These are phyloP conservation scores for Amanita pallidorosea DNA, from an alignment of 768 basidiomycete genomes.

Conservation along the genomic window DNA sequence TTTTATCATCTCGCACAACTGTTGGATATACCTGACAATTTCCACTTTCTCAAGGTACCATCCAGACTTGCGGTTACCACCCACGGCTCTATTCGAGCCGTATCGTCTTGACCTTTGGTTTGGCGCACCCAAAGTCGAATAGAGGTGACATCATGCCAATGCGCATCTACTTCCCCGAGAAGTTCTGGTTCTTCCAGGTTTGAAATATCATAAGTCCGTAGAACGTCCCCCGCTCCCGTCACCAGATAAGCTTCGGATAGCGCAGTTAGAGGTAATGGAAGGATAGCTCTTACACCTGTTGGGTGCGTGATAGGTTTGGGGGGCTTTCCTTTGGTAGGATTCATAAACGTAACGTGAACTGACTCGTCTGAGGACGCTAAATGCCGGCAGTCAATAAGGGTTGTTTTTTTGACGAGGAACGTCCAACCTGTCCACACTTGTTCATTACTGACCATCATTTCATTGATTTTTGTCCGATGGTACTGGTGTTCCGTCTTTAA, in stretches of 20 bases:
- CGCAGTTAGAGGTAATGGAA: slow-evolving; percentile 54
- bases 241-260: slow-evolving; percentile 67
- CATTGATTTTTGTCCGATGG: slow-evolving; percentile 81
- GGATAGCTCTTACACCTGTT: slow-evolving; percentile 57
- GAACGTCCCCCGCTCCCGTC: slow-evolving; percentile 75
- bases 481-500: slow-evolving; percentile 46
- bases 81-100: slow-evolving; percentile 60
- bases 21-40: slow-evolving; percentile 41
- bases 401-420: not conserved
- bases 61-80: slow-evolving; percentile 80
- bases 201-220: slow-evolving; percentile 75
- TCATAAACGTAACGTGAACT: slow-evolving; percentile 43
- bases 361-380: slow-evolving; percentile 87
- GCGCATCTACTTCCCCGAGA: slow-evolving; percentile 69
- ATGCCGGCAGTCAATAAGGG: not conserved
- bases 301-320: slow-evolving; percentile 49
- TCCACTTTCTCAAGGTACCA: slow-evolving; percentile 82
- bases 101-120: slow-evolving; percentile 25
- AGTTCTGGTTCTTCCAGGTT: slow-evolving; percentile 56
- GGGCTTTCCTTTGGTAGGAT: slow-evolving; percentile 19
- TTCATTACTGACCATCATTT: slow-evolving; percentile 52
- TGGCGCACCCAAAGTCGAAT: slow-evolving; percentile 63
- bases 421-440: slow-evolving; percentile 82
- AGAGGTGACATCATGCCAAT: slow-evolving; percentile 82
- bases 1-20: not conserved